Conservation (phyloP, 768 basidiomycete genomes). For the Butyriboletus loyo region DNA sequence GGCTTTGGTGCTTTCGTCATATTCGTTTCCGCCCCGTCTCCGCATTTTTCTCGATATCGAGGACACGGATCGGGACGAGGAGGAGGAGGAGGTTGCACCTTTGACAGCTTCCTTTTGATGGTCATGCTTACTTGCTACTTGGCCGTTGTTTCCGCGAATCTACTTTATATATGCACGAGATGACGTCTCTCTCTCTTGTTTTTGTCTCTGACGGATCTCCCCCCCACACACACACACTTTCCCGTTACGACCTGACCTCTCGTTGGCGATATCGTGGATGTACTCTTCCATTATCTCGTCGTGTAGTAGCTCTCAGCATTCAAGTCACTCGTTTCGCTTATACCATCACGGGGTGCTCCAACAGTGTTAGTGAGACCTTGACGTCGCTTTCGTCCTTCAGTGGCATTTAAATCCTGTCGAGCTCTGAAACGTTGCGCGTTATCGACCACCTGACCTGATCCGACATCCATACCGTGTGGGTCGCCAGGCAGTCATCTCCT, state of each 20-base stretch:
- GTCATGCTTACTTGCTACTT: too few relatives aligned
- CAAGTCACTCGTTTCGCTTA: background rate
- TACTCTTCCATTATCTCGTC: background rate
- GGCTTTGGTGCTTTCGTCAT: conserved; percentile 1
- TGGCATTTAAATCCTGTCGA: too few relatives aligned
- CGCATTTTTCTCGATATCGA: conserved; percentile 19
- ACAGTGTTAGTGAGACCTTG: too few relatives aligned
- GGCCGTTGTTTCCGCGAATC: background rate
- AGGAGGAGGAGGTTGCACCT: background rate
- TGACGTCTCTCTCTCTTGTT: background rate
- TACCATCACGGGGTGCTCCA: too few relatives aligned
- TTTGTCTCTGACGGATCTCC: background rate
- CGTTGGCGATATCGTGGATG: background rate
- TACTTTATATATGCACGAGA: background rate
- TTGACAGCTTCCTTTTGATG: background rate
- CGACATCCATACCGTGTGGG: too few relatives aligned
- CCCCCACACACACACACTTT: too few relatives aligned
- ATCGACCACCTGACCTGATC: too few relatives aligned
- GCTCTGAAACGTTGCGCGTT: too few relatives aligned
- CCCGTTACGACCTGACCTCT: background rate
- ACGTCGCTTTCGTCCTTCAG: too few relatives aligned
- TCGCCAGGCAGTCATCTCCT: too few relatives aligned
- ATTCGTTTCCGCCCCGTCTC: conserved; percentile 5
- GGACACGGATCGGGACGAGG: background rate
- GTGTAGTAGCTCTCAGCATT: background rate